Conservation (phyloP, 2,329 filamentous ascomycete genomes). For the Neofusicoccum cordaticola region DNA sequence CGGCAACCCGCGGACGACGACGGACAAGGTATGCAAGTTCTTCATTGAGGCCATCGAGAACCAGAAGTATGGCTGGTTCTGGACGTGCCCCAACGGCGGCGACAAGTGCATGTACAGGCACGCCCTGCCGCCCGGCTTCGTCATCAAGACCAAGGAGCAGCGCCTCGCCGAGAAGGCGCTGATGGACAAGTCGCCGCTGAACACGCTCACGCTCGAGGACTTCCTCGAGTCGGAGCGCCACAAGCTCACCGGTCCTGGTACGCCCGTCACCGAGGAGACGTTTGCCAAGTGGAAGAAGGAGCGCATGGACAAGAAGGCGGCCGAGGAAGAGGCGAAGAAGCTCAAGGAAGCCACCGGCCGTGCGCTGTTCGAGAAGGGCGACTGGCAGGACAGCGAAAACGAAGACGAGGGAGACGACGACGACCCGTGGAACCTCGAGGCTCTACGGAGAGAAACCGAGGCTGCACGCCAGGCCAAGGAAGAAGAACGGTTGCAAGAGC, state of each 20-base stretch:
- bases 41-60: conserved; percentile 98
- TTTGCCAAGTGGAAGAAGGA: conserved; percentile 98
- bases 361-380: conserved; percentile 93
- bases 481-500: conserved; percentile 59
- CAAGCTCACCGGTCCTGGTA: conserved; percentile 87
- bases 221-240: conserved; percentile 95
- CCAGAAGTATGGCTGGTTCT: conserved; percentile 99
- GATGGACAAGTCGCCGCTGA: conserved; percentile 91
- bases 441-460: conserved; percentile 81
- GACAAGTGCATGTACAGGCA: conserved; percentile 99
- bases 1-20: conserved; percentile 90
- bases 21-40: conserved; percentile 98
- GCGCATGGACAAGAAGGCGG: conserved; percentile 89
- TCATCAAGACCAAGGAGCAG: conserved; percentile 97
- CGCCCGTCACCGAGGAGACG: conserved; percentile 86
- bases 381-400: conserved; percentile 72
- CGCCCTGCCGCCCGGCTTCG: conserved; percentile 87
- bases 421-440: conserved; percentile 75
- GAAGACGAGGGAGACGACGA: conserved; percentile 63
- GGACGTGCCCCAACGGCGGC: conserved; percentile 92
- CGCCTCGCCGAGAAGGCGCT: conserved; percentile 91
- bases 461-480: conserved; percentile 71
- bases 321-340: conserved; percentile 83
- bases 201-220: conserved; percentile 93
- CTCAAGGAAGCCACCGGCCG: conserved; percentile 95